Conservation (phyloP, 441 rosid genomes). For the Erysimum pusillum region DNA sequence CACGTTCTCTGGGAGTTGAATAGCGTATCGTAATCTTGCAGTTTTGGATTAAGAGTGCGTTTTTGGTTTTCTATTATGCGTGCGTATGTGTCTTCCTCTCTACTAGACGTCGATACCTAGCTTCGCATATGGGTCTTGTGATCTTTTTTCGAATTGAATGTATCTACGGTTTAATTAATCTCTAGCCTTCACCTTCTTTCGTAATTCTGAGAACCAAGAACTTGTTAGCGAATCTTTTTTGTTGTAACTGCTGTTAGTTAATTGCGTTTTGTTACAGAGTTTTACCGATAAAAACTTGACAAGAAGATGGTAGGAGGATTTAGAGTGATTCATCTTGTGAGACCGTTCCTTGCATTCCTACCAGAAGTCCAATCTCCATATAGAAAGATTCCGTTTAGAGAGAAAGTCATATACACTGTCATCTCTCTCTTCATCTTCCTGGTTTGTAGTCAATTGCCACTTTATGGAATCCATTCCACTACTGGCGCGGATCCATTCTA, state of each 20-base stretch:
- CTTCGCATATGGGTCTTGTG: background rate
- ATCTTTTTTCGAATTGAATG: background rate
- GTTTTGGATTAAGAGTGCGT: background rate
- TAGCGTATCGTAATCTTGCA: background rate
- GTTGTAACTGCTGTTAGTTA: background rate
- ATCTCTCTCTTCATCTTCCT: slow-evolving; percentile 72
- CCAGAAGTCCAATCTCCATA: slow-evolving; percentile 61
- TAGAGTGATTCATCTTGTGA: slow-evolving; percentile 68
- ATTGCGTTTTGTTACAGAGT: background rate
- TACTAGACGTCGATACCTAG: background rate
- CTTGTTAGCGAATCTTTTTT: background rate
- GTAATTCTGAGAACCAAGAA: background rate
- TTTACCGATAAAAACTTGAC: background rate
- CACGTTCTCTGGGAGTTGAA: background rate
- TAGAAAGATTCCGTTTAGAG: slow-evolving; percentile 67
- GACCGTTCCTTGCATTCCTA: slow-evolving; percentile 62
- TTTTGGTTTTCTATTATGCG: too few relatives aligned
- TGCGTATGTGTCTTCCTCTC: background rate
- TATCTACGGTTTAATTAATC: background rate
- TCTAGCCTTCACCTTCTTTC: background rate
- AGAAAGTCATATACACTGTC: slow-evolving; percentile 72
- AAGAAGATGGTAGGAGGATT: slow-evolving; percentile 68
- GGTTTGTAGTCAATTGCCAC: slow-evolving; percentile 78
- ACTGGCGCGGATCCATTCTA: slow-evolving; percentile 79
- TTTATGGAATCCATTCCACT: slow-evolving; percentile 75